Percentiles rank a stretch among this genome's conserved stretches.
phyloP scores from a whole-genome alignment of 352 stramenopile genomes.

The Achlya hypogyna region DNA sequence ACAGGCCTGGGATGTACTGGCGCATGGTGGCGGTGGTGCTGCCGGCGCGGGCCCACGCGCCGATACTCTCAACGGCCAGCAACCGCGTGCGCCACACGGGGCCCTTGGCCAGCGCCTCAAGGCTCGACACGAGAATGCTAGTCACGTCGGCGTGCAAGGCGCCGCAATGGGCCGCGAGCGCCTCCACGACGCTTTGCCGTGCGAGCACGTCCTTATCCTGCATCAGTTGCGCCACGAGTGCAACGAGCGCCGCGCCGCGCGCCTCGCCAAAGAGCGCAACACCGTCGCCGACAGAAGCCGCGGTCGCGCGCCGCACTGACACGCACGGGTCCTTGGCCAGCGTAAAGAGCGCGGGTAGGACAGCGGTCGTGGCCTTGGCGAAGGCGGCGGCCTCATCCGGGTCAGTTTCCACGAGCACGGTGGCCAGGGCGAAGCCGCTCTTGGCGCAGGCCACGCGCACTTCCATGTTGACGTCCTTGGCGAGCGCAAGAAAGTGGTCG shows the following conservation, averaged over 20 bases:
- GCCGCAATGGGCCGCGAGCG: slow-evolving; percentile 71
- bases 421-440: slow-evolving; percentile 47
- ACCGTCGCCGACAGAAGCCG: slow-evolving; percentile 64
- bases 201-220: slow-evolving; percentile 72
- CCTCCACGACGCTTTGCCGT: slow-evolving; percentile 67
- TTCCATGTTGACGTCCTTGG: slow-evolving; percentile 76
- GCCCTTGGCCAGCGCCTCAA: slow-evolving; percentile 54
- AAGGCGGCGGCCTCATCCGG: background rate
- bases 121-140: slow-evolving; percentile 26
- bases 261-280: slow-evolving; percentile 51
- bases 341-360: slow-evolving; percentile 67
- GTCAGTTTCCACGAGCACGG: slow-evolving; percentile 41
- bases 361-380: slow-evolving; percentile 68
- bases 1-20: slow-evolving; percentile 30
- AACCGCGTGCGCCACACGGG: slow-evolving; percentile 79
- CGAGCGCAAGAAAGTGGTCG: slow-evolving; percentile 80
- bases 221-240: slow-evolving; percentile 75
- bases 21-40: slow-evolving; percentile 46
- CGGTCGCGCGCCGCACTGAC: slow-evolving; percentile 58
- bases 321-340: slow-evolving; percentile 71
- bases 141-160: background rate
- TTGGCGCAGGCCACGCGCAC: slow-evolving; percentile 69
- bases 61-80: slow-evolving; percentile 80
- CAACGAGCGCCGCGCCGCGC: slow-evolving; percentile 74
- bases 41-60: slow-evolving; percentile 54